Evolutionary conservation across 2,329 filamentous ascomycete species (phyloP).

Genomic region (Trichoderma harzianum): DNA sequence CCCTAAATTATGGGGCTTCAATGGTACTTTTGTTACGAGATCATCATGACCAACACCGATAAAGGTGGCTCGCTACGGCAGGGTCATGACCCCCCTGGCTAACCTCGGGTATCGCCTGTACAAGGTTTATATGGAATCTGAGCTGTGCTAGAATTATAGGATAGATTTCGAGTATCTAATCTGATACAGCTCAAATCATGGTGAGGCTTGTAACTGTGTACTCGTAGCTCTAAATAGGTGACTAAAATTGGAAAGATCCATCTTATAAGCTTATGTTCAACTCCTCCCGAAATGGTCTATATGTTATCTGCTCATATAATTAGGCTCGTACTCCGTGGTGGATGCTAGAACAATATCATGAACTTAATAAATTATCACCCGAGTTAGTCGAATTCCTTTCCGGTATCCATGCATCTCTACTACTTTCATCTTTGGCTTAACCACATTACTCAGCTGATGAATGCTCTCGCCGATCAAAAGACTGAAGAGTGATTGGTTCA

Average conservation of each 20-base stretch:
- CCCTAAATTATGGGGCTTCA: neutral
- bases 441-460: neutral
- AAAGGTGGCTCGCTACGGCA: neutral
- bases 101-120: neutral
- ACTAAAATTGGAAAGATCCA: neutral
- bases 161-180: neutral
- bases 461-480: neutral
- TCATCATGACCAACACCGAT: neutral
- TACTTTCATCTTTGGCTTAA: neutral
- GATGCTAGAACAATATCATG: neutral
- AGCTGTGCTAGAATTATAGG: neutral
- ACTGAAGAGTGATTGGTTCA: neutral
- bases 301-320: neutral
- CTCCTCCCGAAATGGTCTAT: neutral
- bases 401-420: neutral
- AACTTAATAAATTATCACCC: neutral
- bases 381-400: neutral
- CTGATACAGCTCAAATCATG: neutral
- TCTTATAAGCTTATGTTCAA: neutral
- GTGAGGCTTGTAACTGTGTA: neutral
- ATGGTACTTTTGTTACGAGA: neutral
- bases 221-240: neutral
- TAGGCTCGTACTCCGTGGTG: neutral
- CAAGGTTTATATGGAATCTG: neutral
- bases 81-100: neutral